phyloP scores from a whole-genome alignment of 2,329 filamentous ascomycete species.

The Colletotrichum musicola region DNA sequence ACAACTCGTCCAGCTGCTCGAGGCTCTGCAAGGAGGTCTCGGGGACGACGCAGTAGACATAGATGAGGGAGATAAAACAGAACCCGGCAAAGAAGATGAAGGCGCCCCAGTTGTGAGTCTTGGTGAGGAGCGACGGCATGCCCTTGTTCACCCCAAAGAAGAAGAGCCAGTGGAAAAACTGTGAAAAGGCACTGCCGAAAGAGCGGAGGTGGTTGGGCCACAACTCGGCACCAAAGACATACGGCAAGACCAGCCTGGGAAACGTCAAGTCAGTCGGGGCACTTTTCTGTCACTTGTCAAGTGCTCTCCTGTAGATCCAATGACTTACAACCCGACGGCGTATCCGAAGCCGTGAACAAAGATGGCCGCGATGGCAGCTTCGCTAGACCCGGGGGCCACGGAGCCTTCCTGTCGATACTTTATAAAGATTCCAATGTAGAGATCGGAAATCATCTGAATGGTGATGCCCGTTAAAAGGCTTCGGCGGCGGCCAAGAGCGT shows the following conservation, averaged over 20 bases:
- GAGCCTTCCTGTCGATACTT: conserved; percentile 47
- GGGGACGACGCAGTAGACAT: conserved; percentile 55
- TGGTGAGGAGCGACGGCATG: conserved; percentile 49
- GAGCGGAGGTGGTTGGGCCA: conserved; percentile 60
- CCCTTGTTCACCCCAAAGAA: conserved; percentile 53
- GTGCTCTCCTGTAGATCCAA: neutral
- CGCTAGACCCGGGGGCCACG: conserved; percentile 46
- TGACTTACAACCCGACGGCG: conserved; percentile 44
- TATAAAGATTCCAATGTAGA: conserved; percentile 56
- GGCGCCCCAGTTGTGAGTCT: conserved; percentile 55
- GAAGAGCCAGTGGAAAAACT: conserved; percentile 58
- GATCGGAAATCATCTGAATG: conserved; percentile 54
- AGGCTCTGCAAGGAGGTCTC: conserved; percentile 51
- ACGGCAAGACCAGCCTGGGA: conserved; percentile 52
- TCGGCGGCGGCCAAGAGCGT: conserved; percentile 55
- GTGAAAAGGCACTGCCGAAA: conserved; percentile 55
- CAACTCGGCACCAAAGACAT: conserved; percentile 58
- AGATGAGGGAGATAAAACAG: conserved; percentile 52
- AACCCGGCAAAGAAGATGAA: conserved; percentile 57
- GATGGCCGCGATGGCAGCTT: conserved; percentile 57
- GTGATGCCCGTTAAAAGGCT: conserved; percentile 52
- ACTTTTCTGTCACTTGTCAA: too few relatives aligned
- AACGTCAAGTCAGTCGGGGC: rapidly evolving
- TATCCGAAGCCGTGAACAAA: conserved; percentile 61
- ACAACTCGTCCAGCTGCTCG: conserved; percentile 49